Evolutionary conservation across 441 rosid species (phyloP).

Genomic region (Pelargonium citronellum): DNA sequence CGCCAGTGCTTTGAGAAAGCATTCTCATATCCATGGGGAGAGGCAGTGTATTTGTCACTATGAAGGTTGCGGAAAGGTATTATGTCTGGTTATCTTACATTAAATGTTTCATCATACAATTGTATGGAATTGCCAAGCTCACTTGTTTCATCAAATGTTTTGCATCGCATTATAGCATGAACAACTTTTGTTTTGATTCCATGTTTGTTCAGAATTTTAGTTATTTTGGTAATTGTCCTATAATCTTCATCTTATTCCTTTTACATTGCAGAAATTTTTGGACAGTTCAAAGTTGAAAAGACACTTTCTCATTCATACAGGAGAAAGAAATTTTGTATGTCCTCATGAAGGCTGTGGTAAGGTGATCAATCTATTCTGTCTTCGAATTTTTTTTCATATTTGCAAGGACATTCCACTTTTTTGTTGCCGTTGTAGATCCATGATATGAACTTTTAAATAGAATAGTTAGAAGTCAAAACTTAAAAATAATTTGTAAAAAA

Average conservation of each 20-base stretch:
- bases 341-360: conserved; percentile 97
- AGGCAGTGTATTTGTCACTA: conserved; percentile 78
- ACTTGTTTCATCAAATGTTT: no score
- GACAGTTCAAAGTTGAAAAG: conserved; percentile 97
- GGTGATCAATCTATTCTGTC: conserved; percentile 44
- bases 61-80: conserved; percentile 86
- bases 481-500: no score
- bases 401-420: no score
- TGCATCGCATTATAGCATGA: no score
- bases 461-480: not conserved
- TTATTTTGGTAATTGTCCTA: not conserved
- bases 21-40: conserved; percentile 95
- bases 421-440: no score
- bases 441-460: not conserved
- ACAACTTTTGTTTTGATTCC: no score
- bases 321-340: conserved; percentile 74
- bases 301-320: conserved; percentile 87
- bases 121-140: not conserved
- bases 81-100: not conserved
- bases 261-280: conserved; percentile 74
- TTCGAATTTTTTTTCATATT: no score
- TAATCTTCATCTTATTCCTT: conserved; percentile 14
- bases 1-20: conserved; percentile 83
- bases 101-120: not conserved
- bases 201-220: no score